Evolutionary conservation across 2,329 filamentous ascomycete genomes (phyloP).

Genomic region (Calonectria henricotiae): DNA sequence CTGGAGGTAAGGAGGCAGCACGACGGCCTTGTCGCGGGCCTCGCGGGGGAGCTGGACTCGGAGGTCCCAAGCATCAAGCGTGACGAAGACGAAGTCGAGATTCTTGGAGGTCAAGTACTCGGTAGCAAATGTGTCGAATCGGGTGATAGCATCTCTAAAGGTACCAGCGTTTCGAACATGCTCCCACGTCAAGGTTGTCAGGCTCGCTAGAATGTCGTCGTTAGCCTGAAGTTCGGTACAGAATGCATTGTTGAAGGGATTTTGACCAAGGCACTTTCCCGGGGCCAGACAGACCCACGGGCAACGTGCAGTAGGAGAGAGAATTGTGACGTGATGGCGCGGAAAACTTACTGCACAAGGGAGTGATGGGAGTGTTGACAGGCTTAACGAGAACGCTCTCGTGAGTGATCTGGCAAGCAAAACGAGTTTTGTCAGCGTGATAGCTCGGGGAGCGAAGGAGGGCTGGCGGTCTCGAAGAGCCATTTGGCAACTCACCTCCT

Average conservation of each 20-base stretch:
- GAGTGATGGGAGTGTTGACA: conserved; percentile 98
- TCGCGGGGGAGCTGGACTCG: conserved; percentile 97
- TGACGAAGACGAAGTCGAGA: conserved; percentile 98
- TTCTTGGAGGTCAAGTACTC: conserved; percentile 94
- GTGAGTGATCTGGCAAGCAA: conserved; percentile 81
- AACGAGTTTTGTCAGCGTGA: conserved; percentile 37
- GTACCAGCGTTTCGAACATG: conserved; percentile 97
- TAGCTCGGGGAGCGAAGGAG: conserved; percentile 27
- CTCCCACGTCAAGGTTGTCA: conserved; percentile 99
- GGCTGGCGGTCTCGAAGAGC: conserved; percentile 32
- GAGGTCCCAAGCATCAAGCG: conserved; percentile 97
- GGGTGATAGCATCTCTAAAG: conserved; percentile 96
- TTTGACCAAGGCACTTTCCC: conserved; percentile 38
- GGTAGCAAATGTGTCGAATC: conserved; percentile 93
- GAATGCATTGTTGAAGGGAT: conserved; percentile 22
- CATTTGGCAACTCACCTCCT: conserved; percentile 79
- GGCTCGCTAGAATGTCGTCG: conserved; percentile 77
- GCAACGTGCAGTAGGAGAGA: conserved; percentile 44
- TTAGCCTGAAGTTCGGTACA: conserved; percentile 42
- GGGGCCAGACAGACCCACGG: conserved; percentile 42
- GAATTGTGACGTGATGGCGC: conserved; percentile 43
- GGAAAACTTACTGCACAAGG: conserved; percentile 91
- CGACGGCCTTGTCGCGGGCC: conserved; percentile 97
- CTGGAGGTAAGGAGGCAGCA: conserved; percentile 95
- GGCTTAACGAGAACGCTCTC: conserved; percentile 98